Conservation (phyloP, 768 basidiomycete genomes). For the Leucocoprinus leucothites region DNA sequence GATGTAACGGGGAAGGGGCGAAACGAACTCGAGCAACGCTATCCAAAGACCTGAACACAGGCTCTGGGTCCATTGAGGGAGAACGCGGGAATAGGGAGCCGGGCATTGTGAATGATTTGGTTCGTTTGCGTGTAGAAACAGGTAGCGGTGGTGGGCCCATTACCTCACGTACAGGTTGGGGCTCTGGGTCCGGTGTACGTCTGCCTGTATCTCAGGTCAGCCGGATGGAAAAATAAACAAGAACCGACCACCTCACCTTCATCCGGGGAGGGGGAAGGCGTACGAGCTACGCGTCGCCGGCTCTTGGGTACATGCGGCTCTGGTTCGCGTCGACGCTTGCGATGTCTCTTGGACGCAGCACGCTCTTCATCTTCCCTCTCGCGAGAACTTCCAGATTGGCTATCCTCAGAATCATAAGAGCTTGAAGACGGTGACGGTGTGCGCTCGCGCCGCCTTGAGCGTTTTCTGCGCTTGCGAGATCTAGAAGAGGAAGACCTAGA, state of each 20-base stretch:
- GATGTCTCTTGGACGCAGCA: background rate
- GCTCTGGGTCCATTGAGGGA: slow-evolving; percentile 58
- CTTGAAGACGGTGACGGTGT: slow-evolving; percentile 6
- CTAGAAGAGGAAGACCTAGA: slow-evolving; percentile 14
- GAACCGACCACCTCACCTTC: background rate
- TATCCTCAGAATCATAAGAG: slow-evolving; percentile 1
- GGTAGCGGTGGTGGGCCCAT: slow-evolving; percentile 10
- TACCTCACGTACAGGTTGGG: background rate
- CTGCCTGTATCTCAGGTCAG: background rate
- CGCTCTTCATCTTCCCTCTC: background rate
- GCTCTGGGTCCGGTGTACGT: background rate
- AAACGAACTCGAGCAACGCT: background rate
- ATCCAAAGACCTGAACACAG: background rate
- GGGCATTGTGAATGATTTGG: slow-evolving; percentile 66
- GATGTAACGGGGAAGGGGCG: background rate
- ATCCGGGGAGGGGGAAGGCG: background rate
- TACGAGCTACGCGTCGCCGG: background rate
- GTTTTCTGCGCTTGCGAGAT: slow-evolving; percentile 14
- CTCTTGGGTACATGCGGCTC: slow-evolving; percentile 1
- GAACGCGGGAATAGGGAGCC: slow-evolving; percentile 77
- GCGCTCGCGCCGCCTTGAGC: background rate
- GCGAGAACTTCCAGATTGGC: background rate
- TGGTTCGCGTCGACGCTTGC: slow-evolving; percentile 6
- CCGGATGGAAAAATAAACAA: background rate
- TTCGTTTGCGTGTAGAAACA: slow-evolving; percentile 26